Evolutionary conservation across 2,329 filamentous ascomycete species (phyloP), one percentile per base, ranked within the genome.

Genomic region (Ceratocystis eucalypticola): DNA sequence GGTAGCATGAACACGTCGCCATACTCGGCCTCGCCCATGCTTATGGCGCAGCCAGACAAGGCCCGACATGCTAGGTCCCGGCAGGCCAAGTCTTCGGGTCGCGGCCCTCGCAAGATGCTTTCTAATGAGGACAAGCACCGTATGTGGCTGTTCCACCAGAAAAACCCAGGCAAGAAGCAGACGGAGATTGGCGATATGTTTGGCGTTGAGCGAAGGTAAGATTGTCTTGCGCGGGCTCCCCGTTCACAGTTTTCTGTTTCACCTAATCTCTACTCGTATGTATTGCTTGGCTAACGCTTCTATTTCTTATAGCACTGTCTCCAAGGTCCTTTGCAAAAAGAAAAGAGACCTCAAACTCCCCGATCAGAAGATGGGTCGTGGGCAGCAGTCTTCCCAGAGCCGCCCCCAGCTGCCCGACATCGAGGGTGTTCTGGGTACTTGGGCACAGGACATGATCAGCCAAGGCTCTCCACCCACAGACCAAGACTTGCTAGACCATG

Each of bases 171-270:
- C 62, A 87, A 91, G 59, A 96, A 96, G 77, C 94, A 99, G 78
- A 94, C 91, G 20, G 93, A 97, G 73, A 99, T 99, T 76, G 94
- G 94, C 77, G 88, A 87, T 68, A 86, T 91, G 74, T 99, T 99
- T 77, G 93, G 92, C 45, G 94, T 99, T 64, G 94, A 99, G 78
- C 81, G 94, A 87, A 97, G 94, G 94, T 97, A 86, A 75, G 63
- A n/a, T 5, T 44, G 17, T 20, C 22, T 50, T 4, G n/a, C n/a
- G 3, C n/a, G n/a, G n/a, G 22, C 22, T 20, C 7, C 17, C 46
- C 3, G 10, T 20, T 20, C n/a, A 17, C 61, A 0, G 2, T 44
- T 22, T n/a, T 45, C 41, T 7, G 25, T n/a, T 12, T 15, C 44
- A n/a, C 8, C 48, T 10, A 8, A 4, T 4, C 20, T n/a, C 20